phyloP scores from a whole-genome alignment of 331 rosid species.

The Pyracantha coccinea region DNA sequence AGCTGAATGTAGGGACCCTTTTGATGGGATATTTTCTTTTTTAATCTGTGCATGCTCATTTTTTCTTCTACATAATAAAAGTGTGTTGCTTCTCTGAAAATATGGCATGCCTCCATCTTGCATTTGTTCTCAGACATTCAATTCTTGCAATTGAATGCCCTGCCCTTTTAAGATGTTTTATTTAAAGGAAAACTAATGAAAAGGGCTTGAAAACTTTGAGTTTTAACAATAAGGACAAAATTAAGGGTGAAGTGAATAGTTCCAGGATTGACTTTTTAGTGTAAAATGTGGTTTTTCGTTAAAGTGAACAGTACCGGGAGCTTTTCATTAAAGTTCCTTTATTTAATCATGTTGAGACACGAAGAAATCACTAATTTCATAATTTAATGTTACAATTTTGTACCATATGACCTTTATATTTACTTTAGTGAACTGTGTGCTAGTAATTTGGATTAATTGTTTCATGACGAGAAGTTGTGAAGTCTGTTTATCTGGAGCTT shows the following conservation, averaged over 20 bases:
- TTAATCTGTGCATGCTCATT: neutral
- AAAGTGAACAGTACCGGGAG: too few species aligned
- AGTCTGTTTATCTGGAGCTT: neutral
- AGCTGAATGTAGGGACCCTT: neutral
- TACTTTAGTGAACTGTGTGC: neutral
- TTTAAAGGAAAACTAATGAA: too few species aligned
- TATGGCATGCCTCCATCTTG: neutral
- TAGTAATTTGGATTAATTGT: neutral
- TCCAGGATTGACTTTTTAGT: too few species aligned
- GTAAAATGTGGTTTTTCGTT: too few species aligned
- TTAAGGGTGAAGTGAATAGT: too few species aligned
- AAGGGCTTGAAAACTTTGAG: too few species aligned
- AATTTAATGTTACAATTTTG: neutral
- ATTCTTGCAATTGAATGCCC: neutral
- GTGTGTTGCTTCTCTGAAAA: neutral
- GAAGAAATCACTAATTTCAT: neutral
- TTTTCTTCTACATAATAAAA: neutral
- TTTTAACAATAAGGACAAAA: too few species aligned
- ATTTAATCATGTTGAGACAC: neutral
- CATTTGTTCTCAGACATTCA: neutral
- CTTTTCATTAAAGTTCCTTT: too few species aligned
- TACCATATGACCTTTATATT: neutral
- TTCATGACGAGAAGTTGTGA: neutral
- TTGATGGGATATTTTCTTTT: neutral
- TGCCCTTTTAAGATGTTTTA: neutral